These are phyloP conservation scores for Fusarium haematococcum DNA, from an alignment of 2,329 filamentous ascomycete species.

Conservation along the genomic window DNA sequence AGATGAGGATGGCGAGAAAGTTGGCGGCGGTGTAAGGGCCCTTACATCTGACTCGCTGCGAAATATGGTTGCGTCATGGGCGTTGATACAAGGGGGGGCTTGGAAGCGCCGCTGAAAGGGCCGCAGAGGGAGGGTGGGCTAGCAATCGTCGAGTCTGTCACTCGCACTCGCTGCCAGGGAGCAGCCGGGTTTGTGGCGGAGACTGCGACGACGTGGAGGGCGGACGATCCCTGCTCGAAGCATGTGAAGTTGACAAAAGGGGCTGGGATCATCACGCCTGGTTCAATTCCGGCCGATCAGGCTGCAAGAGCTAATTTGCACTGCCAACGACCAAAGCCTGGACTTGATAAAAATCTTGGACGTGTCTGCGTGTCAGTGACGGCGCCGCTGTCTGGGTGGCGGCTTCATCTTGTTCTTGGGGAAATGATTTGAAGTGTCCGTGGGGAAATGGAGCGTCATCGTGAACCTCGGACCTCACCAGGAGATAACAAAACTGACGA, in stretches of 20 bases:
- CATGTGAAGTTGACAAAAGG: slow-evolving; percentile 35
- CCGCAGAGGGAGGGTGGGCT: slow-evolving; percentile 1
- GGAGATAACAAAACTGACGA: background rate
- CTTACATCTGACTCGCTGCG: slow-evolving; percentile 23
- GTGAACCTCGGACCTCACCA: background rate
- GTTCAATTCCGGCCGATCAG: slow-evolving; percentile 10
- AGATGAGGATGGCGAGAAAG: slow-evolving; percentile 1
- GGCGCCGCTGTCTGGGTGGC: background rate
- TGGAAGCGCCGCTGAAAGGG: slow-evolving; percentile 8
- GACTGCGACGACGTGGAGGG: slow-evolving; percentile 19
- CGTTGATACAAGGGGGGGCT: slow-evolving; percentile 4
- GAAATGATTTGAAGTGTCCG: slow-evolving; percentile 1
- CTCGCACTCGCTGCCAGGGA: slow-evolving; percentile 21
- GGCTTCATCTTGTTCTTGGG: background rate
- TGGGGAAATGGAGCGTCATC: background rate
- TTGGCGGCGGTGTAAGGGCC: slow-evolving; percentile 22
- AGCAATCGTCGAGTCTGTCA: background rate
- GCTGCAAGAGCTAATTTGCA: slow-evolving; percentile 18
- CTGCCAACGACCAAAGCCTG: slow-evolving; percentile 18
- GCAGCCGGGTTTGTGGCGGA: slow-evolving; percentile 38
- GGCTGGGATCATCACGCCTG: slow-evolving; percentile 9
- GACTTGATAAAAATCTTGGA: background rate
- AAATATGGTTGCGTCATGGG: slow-evolving; percentile 41
- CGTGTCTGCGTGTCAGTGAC: slow-evolving; percentile 3
- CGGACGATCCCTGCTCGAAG: slow-evolving; percentile 37